These are phyloP conservation scores for Hypoxylon subgilvum DNA, from an alignment of 495 filamentous ascomycete species.

Conservation along the genomic window DNA sequence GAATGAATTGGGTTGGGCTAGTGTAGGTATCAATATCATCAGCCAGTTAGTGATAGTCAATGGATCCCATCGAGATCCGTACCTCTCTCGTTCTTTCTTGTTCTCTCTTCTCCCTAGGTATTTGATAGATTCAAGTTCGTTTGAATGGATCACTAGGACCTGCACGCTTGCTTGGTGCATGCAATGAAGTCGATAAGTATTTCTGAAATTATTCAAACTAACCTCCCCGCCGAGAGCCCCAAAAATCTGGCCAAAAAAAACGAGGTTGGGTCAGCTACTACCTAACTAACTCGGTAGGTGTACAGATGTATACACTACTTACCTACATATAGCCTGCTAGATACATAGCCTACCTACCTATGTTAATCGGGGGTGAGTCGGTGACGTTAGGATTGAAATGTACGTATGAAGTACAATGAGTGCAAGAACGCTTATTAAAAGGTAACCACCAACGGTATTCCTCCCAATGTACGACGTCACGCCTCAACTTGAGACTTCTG, in stretches of 20 bases:
- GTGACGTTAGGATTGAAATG: too few relatives aligned
- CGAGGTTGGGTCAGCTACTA: too few relatives aligned
- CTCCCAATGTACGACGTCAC: background rate
- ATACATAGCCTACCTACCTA: background rate
- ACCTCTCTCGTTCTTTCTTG: too few relatives aligned
- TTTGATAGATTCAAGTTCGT: slow-evolving; percentile 6
- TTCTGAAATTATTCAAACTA: slow-evolving; percentile 13
- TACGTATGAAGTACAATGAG: too few relatives aligned
- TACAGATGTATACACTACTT: background rate
- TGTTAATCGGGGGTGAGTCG: too few relatives aligned
- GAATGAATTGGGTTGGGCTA: slow-evolving; percentile 8
- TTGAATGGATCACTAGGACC: background rate
- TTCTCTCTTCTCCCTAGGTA: slow-evolving; percentile 20
- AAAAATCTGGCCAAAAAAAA: too few relatives aligned
- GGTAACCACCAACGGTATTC: too few relatives aligned
- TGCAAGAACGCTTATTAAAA: too few relatives aligned
- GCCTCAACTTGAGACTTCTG: background rate
- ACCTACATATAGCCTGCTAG: background rate
- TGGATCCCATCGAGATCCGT: too few relatives aligned
- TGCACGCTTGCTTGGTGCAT: background rate
- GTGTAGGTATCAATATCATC: slow-evolving; percentile 13
- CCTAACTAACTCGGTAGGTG: too few relatives aligned
- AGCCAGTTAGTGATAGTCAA: slow-evolving; percentile 7
- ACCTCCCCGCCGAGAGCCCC: slow-evolving; percentile 32
- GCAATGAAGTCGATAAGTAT: background rate